Conservation (phyloP, 371 early-diverging fungal genomes). For the Chytridium lagenaria region DNA sequence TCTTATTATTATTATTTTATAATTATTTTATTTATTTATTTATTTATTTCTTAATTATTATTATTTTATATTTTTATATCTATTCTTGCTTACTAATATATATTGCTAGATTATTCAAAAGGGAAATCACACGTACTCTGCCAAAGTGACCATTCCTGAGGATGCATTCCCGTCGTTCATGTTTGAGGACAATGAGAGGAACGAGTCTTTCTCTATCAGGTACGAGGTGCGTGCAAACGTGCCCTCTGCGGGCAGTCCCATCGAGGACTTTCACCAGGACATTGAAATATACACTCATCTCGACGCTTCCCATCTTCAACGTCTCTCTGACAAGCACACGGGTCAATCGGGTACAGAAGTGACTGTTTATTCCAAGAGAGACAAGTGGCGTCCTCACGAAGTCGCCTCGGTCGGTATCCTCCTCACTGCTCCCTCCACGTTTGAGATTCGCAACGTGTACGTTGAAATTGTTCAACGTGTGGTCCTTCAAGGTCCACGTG, state of each 20-base stretch:
- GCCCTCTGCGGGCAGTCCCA: not conserved
- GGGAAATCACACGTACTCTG: slow-evolving; percentile 10
- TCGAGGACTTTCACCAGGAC: not conserved
- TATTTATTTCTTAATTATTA: too few species aligned
- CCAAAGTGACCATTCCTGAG: not conserved
- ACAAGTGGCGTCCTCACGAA: slow-evolving; percentile 7
- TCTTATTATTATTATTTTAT: too few species aligned
- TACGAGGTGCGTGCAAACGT: not conserved
- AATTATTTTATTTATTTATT: too few species aligned
- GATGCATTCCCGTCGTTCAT: not conserved
- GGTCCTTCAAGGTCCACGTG: not conserved
- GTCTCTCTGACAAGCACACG: not conserved
- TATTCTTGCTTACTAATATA: too few species aligned
- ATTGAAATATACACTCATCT: slow-evolving; percentile 2
- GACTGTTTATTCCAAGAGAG: not conserved
- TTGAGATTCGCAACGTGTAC: not conserved
- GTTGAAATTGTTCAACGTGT: slow-evolving; percentile 8
- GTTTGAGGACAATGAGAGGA: not conserved
- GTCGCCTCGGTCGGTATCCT: not conserved
- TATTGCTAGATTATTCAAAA: slow-evolving; percentile 1
- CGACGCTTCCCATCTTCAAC: not conserved
- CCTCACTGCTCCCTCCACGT: not conserved
- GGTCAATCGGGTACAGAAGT: not conserved
- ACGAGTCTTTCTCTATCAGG: not conserved
- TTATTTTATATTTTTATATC: too few species aligned